Evolutionary conservation across 2,329 filamentous ascomycete genomes (phyloP), one percentile per base, ranked within the genome.

Genomic region (Cucurbitaria berberidis): DNA sequence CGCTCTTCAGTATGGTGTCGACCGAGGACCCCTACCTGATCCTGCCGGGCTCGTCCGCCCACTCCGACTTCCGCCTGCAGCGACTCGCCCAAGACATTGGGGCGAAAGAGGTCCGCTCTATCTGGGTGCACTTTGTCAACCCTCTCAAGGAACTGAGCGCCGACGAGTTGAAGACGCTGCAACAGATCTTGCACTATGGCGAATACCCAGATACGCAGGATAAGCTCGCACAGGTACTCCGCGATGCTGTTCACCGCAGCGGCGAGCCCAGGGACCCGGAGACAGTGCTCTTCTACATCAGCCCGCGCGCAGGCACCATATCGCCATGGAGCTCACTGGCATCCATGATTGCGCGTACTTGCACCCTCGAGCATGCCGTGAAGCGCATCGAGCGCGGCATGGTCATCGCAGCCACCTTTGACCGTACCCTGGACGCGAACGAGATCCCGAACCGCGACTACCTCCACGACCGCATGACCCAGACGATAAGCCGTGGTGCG

Each of bases 291-390:
- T 84, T 90, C 72, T 91, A 92, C 72, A 83, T 96, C 53, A 86
- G 84, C 41, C 93, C 93, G 18, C 86, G 93, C 62, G 89, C 90
- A 16, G 86, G 86, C 66, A 93, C 86, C 1, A 87, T 96, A 63
- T 97, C 93, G 35, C 95, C 95, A 72, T 99, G 95, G 95, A 97
- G 92, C 77, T 96, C 93, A 51, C 93, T 97, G 76, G 93, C 93
- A 24, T 96, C 93, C 41, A 93, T 87, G 73, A 97, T 98, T 74
- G 89, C 93, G 48, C 87, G 95, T 62, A 93, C 97, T 27, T 98
- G 93, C 73, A 93, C 90, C 22, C 80, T 98, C 54, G 85, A 87
- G 64, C 79, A 83, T 36, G 83, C 89, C 26, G 84, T 88, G 42
- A 82, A 88, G 70, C 88, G 93, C 52, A 90, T 98, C 63, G 95